These are phyloP conservation scores for Pseudocercospora macadamiae DNA, from an alignment of 2,329 filamentous ascomycete species.

Conservation along the genomic window DNA sequence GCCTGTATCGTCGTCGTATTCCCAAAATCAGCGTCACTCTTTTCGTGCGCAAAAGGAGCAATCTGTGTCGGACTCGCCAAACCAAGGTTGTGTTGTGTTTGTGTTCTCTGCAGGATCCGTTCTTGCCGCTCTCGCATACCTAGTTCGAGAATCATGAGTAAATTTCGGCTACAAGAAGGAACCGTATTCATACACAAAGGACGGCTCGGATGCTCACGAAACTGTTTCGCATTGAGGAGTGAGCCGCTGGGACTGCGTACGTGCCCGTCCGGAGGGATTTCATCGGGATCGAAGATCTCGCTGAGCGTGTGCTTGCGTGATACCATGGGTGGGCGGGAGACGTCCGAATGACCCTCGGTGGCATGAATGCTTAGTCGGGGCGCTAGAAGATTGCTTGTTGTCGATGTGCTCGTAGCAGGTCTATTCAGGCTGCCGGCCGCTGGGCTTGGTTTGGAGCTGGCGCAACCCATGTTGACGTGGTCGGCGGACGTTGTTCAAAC, in stretches of 20 bases:
- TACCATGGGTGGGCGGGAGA: constrained; percentile 31
- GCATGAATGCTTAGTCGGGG: constrained; percentile 9
- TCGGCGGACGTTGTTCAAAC: too few species aligned
- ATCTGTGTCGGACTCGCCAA: constrained; percentile 2
- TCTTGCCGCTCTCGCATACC: constrained; percentile 41
- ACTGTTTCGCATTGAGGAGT: constrained; percentile 31
- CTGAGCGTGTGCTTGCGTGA: constrained; percentile 28
- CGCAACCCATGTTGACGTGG: background rate
- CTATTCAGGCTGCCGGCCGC: background rate
- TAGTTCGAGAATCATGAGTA: background rate
- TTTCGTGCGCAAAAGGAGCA: background rate
- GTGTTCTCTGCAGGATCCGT: constrained; percentile 31
- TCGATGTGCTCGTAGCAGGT: background rate
- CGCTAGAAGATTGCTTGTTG: background rate
- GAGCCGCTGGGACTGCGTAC: constrained; percentile 39
- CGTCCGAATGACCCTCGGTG: constrained; percentile 26
- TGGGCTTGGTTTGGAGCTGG: background rate
- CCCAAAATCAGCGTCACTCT: background rate
- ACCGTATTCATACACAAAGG: constrained; percentile 28
- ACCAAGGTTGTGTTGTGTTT: background rate
- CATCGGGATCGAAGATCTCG: constrained; percentile 35
- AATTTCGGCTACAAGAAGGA: background rate
- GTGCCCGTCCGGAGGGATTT: constrained; percentile 26
- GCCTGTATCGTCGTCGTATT: background rate
- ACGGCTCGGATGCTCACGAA: constrained; percentile 33